phyloP scores from a whole-genome alignment of 78 protist genomes.

The Dictyostelium purpureum region DNA sequence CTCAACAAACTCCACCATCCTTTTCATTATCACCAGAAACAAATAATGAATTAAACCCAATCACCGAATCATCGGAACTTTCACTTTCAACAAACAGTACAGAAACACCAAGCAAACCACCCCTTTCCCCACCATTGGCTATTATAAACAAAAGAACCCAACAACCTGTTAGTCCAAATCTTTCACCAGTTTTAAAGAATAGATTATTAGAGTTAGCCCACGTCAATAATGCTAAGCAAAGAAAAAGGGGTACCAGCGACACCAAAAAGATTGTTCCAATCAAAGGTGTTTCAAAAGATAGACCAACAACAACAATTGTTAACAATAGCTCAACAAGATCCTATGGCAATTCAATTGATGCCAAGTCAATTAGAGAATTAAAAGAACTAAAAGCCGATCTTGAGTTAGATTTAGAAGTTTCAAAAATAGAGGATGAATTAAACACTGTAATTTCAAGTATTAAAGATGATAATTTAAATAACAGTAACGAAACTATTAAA shows the following conservation, averaged over 20 bases:
- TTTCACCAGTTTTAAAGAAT: constrained; percentile 25
- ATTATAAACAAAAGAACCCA: background rate
- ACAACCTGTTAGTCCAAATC: background rate
- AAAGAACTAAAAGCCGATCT: constrained; percentile 5
- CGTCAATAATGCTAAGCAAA: background rate
- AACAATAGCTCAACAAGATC: background rate
- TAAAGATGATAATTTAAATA: background rate
- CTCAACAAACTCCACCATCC: background rate
- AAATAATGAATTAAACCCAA: background rate
- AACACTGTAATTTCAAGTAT: background rate
- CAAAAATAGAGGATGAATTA: constrained; percentile 37
- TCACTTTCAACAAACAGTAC: background rate
- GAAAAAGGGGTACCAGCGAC: constrained; percentile 51
- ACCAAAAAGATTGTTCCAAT: background rate
- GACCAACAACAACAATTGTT: background rate
- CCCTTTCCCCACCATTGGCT: background rate
- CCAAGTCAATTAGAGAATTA: constrained; percentile 19
- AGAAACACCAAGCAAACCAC: background rate
- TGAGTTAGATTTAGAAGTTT: constrained; percentile 29
- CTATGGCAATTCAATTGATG: constrained; percentile 23
- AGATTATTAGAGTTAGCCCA: constrained; percentile 33
- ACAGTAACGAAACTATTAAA: background rate
- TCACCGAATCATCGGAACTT: too few relatives aligned
- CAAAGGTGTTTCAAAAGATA: background rate
- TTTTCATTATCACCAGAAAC: background rate